Conservation (phyloP, 2,329 filamentous ascomycete genomes). For the Hymenoscyphus occultus region DNA sequence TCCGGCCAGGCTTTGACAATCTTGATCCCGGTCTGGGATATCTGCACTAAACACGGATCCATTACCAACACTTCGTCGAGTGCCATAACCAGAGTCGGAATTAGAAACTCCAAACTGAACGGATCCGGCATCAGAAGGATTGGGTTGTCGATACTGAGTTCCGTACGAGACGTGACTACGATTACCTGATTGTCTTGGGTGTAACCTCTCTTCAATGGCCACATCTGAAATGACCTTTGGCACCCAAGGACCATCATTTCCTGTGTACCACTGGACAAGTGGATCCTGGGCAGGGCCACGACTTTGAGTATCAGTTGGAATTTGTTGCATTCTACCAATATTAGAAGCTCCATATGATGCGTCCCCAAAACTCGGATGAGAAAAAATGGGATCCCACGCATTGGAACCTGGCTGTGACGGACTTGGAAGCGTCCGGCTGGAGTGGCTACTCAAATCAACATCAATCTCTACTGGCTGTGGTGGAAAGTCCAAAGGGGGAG, state of each 20-base stretch:
- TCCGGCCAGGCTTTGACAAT: slow-evolving; percentile 30
- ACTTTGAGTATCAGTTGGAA: slow-evolving; percentile 22
- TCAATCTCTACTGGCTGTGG: slow-evolving; percentile 34
- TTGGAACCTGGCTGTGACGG: slow-evolving; percentile 25
- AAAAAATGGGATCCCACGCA: slow-evolving; percentile 26
- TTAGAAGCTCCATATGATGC: slow-evolving; percentile 24
- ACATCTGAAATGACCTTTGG: slow-evolving; percentile 36
- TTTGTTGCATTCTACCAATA: slow-evolving; percentile 23
- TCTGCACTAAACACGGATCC: slow-evolving; percentile 35
- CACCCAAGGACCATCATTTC: slow-evolving; percentile 45
- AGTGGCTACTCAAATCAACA: slow-evolving; percentile 29
- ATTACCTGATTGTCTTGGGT: slow-evolving; percentile 27
- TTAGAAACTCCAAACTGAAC: slow-evolving; percentile 30
- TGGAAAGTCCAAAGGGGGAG: slow-evolving; percentile 29
- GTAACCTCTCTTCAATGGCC: slow-evolving; percentile 24
- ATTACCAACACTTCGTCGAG: slow-evolving; percentile 33
- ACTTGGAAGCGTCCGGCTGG: slow-evolving; percentile 30
- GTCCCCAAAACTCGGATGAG: slow-evolving; percentile 26
- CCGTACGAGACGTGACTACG: slow-evolving; percentile 25
- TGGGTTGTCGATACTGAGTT: slow-evolving; percentile 35
- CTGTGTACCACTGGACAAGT: slow-evolving; percentile 39
- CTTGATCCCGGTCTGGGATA: slow-evolving; percentile 31
- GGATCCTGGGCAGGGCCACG: slow-evolving; percentile 30
- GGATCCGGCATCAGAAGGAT: slow-evolving; percentile 30
- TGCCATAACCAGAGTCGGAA: slow-evolving; percentile 39